Evolutionary conservation across 305 asterid genomes (phyloP), one percentile per base, ranked within the genome.

Genomic region (Solanum hybrid): DNA sequence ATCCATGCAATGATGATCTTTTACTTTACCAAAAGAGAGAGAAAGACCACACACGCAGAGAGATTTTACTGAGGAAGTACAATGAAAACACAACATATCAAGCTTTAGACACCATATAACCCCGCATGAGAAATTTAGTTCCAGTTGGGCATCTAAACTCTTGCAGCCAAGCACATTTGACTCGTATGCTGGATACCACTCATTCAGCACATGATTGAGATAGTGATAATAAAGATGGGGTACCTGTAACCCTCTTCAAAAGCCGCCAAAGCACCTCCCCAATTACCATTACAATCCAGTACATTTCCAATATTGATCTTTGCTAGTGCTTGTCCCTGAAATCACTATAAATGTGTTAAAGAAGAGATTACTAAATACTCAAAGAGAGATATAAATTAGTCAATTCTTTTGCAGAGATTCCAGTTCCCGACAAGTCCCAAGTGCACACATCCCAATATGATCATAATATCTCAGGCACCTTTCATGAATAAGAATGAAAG

Each of bases 301-400:
- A 92, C 92, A 91, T 93, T 93, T 80, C 99, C 99, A 79, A 95
- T 94, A 93, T 94, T 97, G 90, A 97, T 97, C 95, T 95, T 96
- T 87, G 95, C 95, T 90, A 97, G 82, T 89, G 97, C 99, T 93
- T 97, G 99, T 90, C 99, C 99, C 99, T 98, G 95, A 89, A 93
- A 90, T 38, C 89, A 89, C 91, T 79, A 29, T n/a, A 87, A 70
- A 78, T 24, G 78, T 86, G 9, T 22, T 36, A 87, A 87, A 76
- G 17, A 41, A 79, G 86, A 78, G 29, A 61, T 61, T 36, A 34
- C 1, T 15, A 73, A 76, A 36, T 79, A 57, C 27, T 73, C 45
- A 57, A 32, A 85, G 78, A 85, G 88, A 57, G 88, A 32, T 22
- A 45, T 41, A 51, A 27, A 51, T 85, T 20, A 32, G 77, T 85